Base-by-base conservation (phyloP, 1,284 basidiomycete species). In the Leccinum pseudoinsigne region DNA sequence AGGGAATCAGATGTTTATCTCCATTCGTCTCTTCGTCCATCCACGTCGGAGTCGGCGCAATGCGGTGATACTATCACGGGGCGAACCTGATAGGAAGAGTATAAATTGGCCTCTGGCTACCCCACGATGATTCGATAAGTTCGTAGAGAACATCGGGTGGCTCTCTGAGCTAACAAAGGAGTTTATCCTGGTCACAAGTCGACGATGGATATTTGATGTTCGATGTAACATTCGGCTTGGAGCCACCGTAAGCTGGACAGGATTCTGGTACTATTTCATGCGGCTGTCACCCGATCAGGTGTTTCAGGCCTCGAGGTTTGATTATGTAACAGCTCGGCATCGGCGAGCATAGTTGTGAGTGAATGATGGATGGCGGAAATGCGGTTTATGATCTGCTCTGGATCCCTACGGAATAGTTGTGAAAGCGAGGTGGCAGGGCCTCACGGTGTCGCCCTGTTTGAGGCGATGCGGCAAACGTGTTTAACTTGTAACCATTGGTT, bases 391-490 rank as follows among this genome's bases (percentile, higher is more conserved):
- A 31, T 54, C 14, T n/a, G 18, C 11, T 21, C 45, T 47, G 10
- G 45, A 16, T 45, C 40, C 42, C 42, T 45, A 6, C 45, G 45
- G 45, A 14, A 50, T 50, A 50, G 21, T 21, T 7, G 21, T 21
- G 47, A 50, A 21, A 50, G 47, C 11, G 21, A 50, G 47, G 45
- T 50, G 21, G 8, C 51, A 53, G 23, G 23, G 10, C 18, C 10
- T 18, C 45, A 14, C 12, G 34, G 34, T 34, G 34, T 34, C 11
- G n/a, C 53, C 53, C 26, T 12, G 45, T 7, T 40, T 14, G 61
- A 31, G 42, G 65, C 51, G 26, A 54, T 54, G 51, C 42, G 61
- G 14, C 18, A 26, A 53, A 57, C 51, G 36, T 57, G 45, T 12
- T 12, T 2, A 21, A 47, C 56, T 50, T 50, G 47, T 21, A 21